Evolutionary conservation across 2,329 filamentous ascomycete species (phyloP).

Genomic region (Emmonsiellopsis sp.): DNA sequence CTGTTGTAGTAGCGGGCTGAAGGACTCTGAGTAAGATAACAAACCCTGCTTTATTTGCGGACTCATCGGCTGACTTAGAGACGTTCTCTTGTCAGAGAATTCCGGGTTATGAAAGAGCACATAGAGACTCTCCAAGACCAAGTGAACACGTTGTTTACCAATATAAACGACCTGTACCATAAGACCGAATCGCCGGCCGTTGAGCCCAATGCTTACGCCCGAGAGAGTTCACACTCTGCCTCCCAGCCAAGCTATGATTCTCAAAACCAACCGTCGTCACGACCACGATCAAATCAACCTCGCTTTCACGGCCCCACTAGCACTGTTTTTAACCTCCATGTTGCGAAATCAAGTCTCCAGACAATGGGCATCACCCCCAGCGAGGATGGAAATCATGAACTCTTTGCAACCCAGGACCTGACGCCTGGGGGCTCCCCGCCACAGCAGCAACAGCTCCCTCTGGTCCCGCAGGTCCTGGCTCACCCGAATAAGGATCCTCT

Average conservation of each 20-base stretch:
- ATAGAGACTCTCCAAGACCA: conserved; percentile 71
- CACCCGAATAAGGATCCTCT: conserved; percentile 61
- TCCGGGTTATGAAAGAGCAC: conserved; percentile 68
- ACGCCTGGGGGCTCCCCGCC: conserved; percentile 42
- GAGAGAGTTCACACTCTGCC: conserved; percentile 30
- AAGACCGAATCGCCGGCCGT: conserved; percentile 25
- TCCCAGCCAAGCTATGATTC: conserved; percentile 17
- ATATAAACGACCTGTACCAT: conserved; percentile 56
- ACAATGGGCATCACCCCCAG: conserved; percentile 72
- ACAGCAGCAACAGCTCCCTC: conserved; percentile 7
- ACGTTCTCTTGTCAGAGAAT: conserved; percentile 48
- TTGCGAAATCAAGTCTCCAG: conserved; percentile 76
- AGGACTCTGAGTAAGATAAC: conserved; percentile 62
- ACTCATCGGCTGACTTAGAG: neutral
- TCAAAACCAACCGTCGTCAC: conserved; percentile 24
- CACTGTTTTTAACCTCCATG: conserved; percentile 72
- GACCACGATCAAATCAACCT: conserved; percentile 46
- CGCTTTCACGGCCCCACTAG: conserved; percentile 79
- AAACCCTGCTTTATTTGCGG: neutral
- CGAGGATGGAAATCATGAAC: conserved; percentile 54
- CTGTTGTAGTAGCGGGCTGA: conserved; percentile 67
- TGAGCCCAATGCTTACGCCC: conserved; percentile 19
- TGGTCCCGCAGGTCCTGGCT: conserved; percentile 20
- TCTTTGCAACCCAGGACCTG: conserved; percentile 41
- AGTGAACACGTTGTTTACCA: conserved; percentile 66